A percentile compares a stretch with the other conserved stretches of the same genome.
phyloP scores from a whole-genome alignment of 2,329 filamentous ascomycete species.

The Scedosporium dehoogii region DNA sequence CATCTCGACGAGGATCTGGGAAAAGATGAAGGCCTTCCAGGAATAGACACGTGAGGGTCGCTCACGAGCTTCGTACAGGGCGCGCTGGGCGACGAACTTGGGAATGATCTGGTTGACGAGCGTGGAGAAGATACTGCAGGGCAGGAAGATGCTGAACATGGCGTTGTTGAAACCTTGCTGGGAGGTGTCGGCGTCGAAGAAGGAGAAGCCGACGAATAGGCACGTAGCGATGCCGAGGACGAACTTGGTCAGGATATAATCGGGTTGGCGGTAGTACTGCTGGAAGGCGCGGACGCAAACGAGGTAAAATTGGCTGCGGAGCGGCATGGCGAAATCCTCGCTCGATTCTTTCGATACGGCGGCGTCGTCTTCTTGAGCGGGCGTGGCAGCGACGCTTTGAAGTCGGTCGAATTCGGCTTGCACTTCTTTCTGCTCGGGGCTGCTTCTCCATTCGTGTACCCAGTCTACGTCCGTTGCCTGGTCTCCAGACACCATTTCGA shows the following conservation, averaged over 20 bases:
- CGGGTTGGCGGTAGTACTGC: conserved; percentile 33
- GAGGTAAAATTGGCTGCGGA: conserved; percentile 19
- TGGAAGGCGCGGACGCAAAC: conserved; percentile 24
- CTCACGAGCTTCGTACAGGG: conserved; percentile 77
- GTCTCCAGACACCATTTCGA: conserved; percentile 25
- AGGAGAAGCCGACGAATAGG: conserved; percentile 61
- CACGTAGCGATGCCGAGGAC: conserved; percentile 19
- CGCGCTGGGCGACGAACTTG: conserved; percentile 72
- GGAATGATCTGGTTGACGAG: conserved; percentile 76
- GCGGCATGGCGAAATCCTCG: conserved; percentile 19
- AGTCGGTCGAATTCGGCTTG: conserved; percentile 15
- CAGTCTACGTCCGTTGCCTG: conserved; percentile 37
- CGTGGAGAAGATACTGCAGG: conserved; percentile 57
- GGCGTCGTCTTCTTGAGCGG: conserved; percentile 11
- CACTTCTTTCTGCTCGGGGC: conserved; percentile 24
- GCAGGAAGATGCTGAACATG: conserved; percentile 63
- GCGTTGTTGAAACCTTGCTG: conserved; percentile 60
- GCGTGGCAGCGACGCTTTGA: conserved; percentile 12
- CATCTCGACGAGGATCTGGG: too few relatives aligned
- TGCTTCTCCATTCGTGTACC: conserved; percentile 32
- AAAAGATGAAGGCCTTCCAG: too few relatives aligned
- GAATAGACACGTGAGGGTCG: conserved; percentile 44
- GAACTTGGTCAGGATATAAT: conserved; percentile 51
- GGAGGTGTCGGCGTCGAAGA: conserved; percentile 49
- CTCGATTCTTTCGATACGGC: conserved; percentile 12